These are phyloP conservation scores for Candida pseudoglaebosa DNA, from an alignment of 805 yeast genomes.

Conservation along the genomic window DNA sequence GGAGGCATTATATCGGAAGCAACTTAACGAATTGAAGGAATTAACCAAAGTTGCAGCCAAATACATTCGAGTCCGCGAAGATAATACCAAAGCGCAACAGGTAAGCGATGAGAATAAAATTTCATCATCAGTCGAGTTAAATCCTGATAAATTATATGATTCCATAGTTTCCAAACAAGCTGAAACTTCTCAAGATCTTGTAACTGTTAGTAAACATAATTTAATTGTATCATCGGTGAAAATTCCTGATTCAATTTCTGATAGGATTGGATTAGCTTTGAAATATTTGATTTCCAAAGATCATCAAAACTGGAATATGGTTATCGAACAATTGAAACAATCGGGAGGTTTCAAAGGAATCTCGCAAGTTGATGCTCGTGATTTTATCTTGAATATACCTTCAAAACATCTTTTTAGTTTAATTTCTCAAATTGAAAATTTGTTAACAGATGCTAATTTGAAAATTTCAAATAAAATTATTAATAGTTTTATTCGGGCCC, in stretches of 20 bases:
- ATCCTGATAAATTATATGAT: slow-evolving; percentile 11
- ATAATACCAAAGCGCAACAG: slow-evolving; percentile 10
- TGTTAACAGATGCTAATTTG: slow-evolving; percentile 33
- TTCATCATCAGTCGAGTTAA: neutral
- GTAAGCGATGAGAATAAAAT: too few species aligned
- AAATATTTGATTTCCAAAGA: slow-evolving; percentile 36
- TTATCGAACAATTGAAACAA: slow-evolving; percentile 32
- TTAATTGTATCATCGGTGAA: slow-evolving; percentile 18
- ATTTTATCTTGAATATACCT: slow-evolving; percentile 41
- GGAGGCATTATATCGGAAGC: slow-evolving; percentile 19
- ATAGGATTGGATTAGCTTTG: slow-evolving; percentile 36
- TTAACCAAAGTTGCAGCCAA: slow-evolving; percentile 27
- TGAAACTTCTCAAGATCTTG: neutral
- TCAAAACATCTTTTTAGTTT: slow-evolving; percentile 26
- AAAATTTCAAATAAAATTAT: slow-evolving; percentile 27
- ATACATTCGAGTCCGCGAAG: slow-evolving; percentile 19
- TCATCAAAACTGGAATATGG: slow-evolving; percentile 46
- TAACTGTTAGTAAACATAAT: slow-evolving; percentile 6
- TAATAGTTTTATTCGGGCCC: slow-evolving; percentile 34
- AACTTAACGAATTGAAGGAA: slow-evolving; percentile 23
- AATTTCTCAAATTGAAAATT: slow-evolving; percentile 32
- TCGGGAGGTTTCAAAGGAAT: slow-evolving; percentile 35
- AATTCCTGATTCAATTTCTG: slow-evolving; percentile 35
- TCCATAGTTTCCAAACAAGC: neutral
- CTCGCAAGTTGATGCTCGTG: slow-evolving; percentile 27